Base-by-base conservation (phyloP, 805 yeast genomes). In the Barnettozyma wickerhamii region DNA sequence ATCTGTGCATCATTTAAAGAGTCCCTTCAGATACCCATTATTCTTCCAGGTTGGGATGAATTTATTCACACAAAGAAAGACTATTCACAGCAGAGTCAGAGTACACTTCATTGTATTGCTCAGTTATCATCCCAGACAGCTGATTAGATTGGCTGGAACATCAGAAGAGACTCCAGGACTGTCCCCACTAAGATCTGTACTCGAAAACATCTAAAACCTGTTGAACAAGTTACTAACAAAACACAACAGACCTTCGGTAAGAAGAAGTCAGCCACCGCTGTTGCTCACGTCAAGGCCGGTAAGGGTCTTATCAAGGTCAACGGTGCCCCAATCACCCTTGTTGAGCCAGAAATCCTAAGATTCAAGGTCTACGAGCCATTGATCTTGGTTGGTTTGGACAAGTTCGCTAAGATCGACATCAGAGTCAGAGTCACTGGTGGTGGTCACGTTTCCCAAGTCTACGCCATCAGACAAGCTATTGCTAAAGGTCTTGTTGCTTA, bases 341-440 rank as follows among this genome's bases (percentile, higher is more conserved):
- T 93, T 64, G 86, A 93, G 77, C 99, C 99, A 72, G 98, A 91
- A 80, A 86, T 90, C 74, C 82, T 93, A 68, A 86, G 99, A 77
- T 89, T 90, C 91, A 93, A 93, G 81, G 98, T 93, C 64, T 93
- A 90, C 90, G 99, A 93, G 82, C 98, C 99, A 72, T 81, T 93
- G 68, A 81, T 95, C 69, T 77, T 93, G 70, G 98, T 88, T 68
- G 99, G 99, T 68, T 81, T 93, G 69, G 98, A 93, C 82, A 93
- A 93, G 78, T 93, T 89, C 78, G 91, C 95, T 73, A 82, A 83
- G 81, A 84, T 93, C 65, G 99, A 93, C 77, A 88, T 93, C 78
- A 91, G 98, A 81, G 95, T 93, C 70, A 84, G 93, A 75, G 98
- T 93, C 69, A 81, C 96, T 69, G 99, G 99, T 76, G 99, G 99